phyloP scores from a whole-genome alignment of 75 land plant genomes.

The Ceratopteris richardii region DNA sequence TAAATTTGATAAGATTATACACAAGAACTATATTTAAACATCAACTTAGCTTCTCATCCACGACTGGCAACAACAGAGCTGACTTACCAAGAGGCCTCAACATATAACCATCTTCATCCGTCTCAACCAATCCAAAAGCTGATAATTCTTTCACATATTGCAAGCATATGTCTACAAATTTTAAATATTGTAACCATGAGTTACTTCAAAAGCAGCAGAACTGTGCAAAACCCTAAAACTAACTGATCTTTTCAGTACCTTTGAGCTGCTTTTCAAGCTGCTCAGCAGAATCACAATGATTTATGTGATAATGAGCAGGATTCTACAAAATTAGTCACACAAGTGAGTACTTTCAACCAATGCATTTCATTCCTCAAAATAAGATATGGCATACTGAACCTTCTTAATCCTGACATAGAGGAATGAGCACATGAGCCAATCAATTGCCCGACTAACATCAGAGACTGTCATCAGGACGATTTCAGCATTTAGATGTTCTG shows the following conservation, averaged over 20 bases:
- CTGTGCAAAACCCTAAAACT: no score
- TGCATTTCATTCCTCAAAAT: no score
- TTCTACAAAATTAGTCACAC: slow-evolving; percentile 37
- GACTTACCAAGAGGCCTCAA: slow-evolving; percentile 76
- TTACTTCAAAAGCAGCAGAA: no score
- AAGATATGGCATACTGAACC: slow-evolving; percentile 19
- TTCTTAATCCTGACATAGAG: slow-evolving; percentile 91
- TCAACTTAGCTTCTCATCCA: not conserved
- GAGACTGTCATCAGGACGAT: slow-evolving; percentile 87
- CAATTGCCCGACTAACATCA: slow-evolving; percentile 85
- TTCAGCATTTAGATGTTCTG: slow-evolving; percentile 96
- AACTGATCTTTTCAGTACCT: slow-evolving; percentile 36
- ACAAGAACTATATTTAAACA: no score
- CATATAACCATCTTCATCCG: slow-evolving; percentile 90
- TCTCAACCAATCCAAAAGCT: slow-evolving; percentile 62
- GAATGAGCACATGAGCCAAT: slow-evolving; percentile 97
- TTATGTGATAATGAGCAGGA: slow-evolving; percentile 73
- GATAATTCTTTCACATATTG: slow-evolving; percentile 82
- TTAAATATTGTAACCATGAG: not conserved
- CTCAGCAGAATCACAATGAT: slow-evolving; percentile 44
- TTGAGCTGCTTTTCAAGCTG: slow-evolving; percentile 69
- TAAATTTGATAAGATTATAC: no score
- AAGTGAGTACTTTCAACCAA: not conserved
- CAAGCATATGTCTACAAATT: slow-evolving; percentile 72
- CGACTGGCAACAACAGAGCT: no score